phyloP scores from a whole-genome alignment of 73 alveolate species.

The Tetrahymena borealis region DNA sequence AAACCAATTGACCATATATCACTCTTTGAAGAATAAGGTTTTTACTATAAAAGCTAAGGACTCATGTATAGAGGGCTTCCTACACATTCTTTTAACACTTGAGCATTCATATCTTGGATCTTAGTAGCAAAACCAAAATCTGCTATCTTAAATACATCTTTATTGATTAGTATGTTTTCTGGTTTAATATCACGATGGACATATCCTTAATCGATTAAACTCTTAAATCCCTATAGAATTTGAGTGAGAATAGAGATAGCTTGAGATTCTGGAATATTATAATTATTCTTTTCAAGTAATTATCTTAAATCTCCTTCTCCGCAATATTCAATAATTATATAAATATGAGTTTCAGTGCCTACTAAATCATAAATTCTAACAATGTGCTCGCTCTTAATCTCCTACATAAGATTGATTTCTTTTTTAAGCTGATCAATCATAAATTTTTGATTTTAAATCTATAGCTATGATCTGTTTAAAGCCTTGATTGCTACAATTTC shows the following conservation, averaged over 20 bases:
- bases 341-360: slow-evolving; percentile 24
- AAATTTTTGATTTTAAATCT: background rate
- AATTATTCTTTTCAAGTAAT: slow-evolving; percentile 1
- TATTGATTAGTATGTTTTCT: slow-evolving; percentile 25
- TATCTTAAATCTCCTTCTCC: slow-evolving; percentile 32
- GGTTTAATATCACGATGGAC: slow-evolving; percentile 46
- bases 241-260: slow-evolving; percentile 12
- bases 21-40: slow-evolving; percentile 28
- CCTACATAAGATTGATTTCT: background rate
- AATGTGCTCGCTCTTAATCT: slow-evolving; percentile 4
- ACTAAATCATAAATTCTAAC: slow-evolving; percentile 36
- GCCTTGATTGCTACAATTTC: background rate
- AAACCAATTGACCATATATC: slow-evolving; percentile 44
- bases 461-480: background rate
- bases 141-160: slow-evolving; percentile 21
- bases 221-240: slow-evolving; percentile 35
- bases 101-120: slow-evolving; percentile 8
- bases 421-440: background rate
- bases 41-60: slow-evolving; percentile 12
- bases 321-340: slow-evolving; percentile 26
- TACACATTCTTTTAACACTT: slow-evolving; percentile 22
- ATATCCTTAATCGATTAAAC: slow-evolving; percentile 9
- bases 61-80: slow-evolving; percentile 42
- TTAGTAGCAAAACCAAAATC: slow-evolving; percentile 44
- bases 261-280: slow-evolving; percentile 4